Percentiles rank a stretch among this genome's conserved stretches.
phyloP scores from a whole-genome alignment of 345 rosid genomes.

The Euphorbia peplus region DNA sequence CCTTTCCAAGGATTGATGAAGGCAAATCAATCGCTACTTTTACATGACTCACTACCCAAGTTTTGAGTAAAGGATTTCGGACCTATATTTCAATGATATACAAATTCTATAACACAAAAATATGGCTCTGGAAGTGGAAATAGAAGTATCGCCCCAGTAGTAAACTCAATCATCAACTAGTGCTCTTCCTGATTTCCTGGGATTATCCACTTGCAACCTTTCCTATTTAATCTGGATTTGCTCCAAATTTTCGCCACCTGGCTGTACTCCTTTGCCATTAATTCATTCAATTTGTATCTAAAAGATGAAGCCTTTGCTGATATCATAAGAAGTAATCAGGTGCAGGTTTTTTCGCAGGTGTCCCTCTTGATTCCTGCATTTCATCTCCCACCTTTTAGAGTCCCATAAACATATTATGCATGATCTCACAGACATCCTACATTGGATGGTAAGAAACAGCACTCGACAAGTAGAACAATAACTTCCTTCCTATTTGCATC shows the following conservation, averaged over 20 bases:
- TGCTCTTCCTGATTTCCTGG: constrained; percentile 14
- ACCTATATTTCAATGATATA: constrained; percentile 12
- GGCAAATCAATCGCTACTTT: neutral
- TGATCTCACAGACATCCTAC: neutral
- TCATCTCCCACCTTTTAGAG: constrained; percentile 4
- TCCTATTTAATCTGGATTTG: neutral
- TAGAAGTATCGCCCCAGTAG: neutral
- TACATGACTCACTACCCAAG: constrained; percentile 6
- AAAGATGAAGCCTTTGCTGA: constrained; percentile 5
- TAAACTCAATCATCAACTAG: neutral
- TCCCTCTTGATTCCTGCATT: constrained; percentile 84
- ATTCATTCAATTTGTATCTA: neutral
- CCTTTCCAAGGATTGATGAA: neutral
- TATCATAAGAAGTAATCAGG: constrained; percentile 91
- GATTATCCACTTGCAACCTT: constrained; percentile 18
- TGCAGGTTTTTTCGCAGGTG: constrained; percentile 83
- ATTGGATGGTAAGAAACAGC: neutral
- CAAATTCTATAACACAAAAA: constrained; percentile 4
- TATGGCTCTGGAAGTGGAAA: neutral
- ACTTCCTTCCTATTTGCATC: too few species aligned
- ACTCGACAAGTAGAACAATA: neutral
- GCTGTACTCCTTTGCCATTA: constrained; percentile 5
- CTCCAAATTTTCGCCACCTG: constrained; percentile 2
- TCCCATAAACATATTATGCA: neutral
- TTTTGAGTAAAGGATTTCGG: neutral